Base-by-base conservation (phyloP, 495 filamentous ascomycete genomes). In the Tuber umbilicatum region DNA sequence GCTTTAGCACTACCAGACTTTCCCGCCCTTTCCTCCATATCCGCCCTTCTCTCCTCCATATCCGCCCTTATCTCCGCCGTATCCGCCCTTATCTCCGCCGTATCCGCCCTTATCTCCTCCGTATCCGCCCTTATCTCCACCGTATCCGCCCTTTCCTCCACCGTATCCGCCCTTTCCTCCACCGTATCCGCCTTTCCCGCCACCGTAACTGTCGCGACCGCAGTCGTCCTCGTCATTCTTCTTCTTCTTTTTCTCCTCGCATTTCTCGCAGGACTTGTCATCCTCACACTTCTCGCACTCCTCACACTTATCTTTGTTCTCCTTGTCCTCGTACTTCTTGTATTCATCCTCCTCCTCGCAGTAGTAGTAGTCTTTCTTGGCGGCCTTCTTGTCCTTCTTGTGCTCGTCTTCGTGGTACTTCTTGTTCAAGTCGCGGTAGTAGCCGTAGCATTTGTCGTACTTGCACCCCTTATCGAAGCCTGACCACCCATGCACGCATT, bases 371-470 rank as follows among this genome's bases (percentile, higher is more conserved):
- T 64, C 55, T 27, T 64, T 64, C 3, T 35, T 31, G 55, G 55
- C 55, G 2, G 55, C 55, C 55, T 35, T 27, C 12, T 64, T 31
- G 27, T 64, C 27, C 27, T 64, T 64, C 27, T 35, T 64, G 55
- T 64, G 55, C 27, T 64, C 55, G 31, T 64, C 55, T 27, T 64
- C 55, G 55, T 5, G 31, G 55, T 35, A 35, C 12, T 64, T 64
- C 55, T 35, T 64, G 31, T 31, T 64, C 27, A 64, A 5, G 55
- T 64, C 55, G 55, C 55, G 55, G 55, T 31, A 64, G 55, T 64
- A 64, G 27, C 55, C 55, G 55, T 64, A 64, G 55, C 27, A 27
- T 64, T 64, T 64, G 55, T 64, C 55, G 27, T 35, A 64, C 55
- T 64, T 64, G 55, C 31, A 9, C 1, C 55, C 55, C 55, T 64